Conservation (phyloP, 2,329 filamentous ascomycete species). For the Colletotrichum sp. region DNA sequence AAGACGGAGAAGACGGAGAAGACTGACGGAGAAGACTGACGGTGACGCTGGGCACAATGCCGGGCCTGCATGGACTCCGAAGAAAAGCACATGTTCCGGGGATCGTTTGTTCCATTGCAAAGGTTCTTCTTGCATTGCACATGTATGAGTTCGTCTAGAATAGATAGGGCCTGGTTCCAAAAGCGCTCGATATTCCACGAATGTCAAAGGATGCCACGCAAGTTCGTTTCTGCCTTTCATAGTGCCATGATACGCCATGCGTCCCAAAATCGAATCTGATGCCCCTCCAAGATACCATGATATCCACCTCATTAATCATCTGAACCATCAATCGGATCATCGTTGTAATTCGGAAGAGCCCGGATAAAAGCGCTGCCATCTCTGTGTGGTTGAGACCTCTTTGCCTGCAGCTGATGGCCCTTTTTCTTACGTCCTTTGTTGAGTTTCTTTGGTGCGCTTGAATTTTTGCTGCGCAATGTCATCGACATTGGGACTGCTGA, state of each 20-base stretch:
- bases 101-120: neutral
- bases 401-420: neutral
- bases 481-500: neutral
- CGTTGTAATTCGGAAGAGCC: conserved; percentile 10
- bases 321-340: conserved; percentile 21
- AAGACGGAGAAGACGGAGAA: no score
- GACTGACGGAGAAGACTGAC: no score
- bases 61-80: neutral
- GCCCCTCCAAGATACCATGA: neutral
- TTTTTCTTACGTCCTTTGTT: neutral
- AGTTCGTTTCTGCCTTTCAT: neutral
- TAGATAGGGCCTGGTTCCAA: conserved; percentile 16
- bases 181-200: conserved; percentile 17
- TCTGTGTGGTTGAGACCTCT: neutral
- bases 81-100: neutral
- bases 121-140: neutral
- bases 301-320: neutral
- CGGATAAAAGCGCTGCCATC: conserved; percentile 17
- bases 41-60: neutral
- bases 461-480: neutral
- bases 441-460: neutral
- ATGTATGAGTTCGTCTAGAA: neutral
- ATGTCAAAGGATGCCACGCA: conserved; percentile 2
- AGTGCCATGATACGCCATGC: neutral
- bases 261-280: neutral